These are phyloP conservation scores for Erysimum cheiri DNA, from an alignment of 441 rosid genomes.

Conservation along the genomic window DNA sequence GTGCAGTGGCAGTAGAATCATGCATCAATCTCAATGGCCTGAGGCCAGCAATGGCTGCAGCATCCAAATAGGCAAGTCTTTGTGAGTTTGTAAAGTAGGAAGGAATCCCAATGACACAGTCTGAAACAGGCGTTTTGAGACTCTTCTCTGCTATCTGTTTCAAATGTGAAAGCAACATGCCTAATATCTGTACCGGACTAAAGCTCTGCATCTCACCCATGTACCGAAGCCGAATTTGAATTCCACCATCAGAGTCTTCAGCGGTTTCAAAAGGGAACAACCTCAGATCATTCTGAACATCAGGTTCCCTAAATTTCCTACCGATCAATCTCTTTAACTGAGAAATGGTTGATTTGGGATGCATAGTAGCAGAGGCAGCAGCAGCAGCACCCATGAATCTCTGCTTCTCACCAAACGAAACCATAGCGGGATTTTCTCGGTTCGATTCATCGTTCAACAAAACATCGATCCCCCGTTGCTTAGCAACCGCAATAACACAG, in stretches of 20 bases:
- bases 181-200: constrained; percentile 80
- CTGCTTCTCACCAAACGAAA: constrained; percentile 94
- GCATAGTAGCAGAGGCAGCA: constrained; percentile 82
- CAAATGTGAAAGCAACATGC: constrained; percentile 89
- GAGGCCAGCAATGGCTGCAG: constrained; percentile 85
- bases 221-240: constrained; percentile 64
- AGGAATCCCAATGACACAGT: constrained; percentile 94
- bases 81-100: constrained; percentile 86
- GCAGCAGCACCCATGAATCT: constrained; percentile 90
- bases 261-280: constrained; percentile 76
- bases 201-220: constrained; percentile 74
- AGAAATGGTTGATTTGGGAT: constrained; percentile 79
- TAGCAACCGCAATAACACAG: constrained; percentile 80
- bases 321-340: constrained; percentile 90
- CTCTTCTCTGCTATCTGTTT: constrained; percentile 82
- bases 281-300: constrained; percentile 72
- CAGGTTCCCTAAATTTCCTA: constrained; percentile 63
- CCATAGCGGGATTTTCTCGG: constrained; percentile 81
- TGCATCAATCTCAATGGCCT: constrained; percentile 91
- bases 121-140: constrained; percentile 63
- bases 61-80: constrained; percentile 81
- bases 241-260: constrained; percentile 67
- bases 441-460: constrained; percentile 92
- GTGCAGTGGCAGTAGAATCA: constrained; percentile 92
- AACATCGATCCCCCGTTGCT: constrained; percentile 87